Conservation (phyloP, 441 rosid genomes). For the Bruguiera hainesii region DNA sequence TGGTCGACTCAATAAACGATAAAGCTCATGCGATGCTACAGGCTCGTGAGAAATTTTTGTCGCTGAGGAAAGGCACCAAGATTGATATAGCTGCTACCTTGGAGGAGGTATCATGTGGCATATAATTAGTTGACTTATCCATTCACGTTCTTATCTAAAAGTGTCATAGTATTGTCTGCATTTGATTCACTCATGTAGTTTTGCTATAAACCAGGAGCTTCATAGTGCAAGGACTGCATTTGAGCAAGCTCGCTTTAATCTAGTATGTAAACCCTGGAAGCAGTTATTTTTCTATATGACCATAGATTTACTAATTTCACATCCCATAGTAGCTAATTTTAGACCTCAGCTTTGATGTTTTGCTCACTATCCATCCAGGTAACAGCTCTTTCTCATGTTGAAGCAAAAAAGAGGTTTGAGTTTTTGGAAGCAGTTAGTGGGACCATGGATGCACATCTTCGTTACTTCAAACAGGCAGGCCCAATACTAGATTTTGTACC, state of each 20-base stretch:
- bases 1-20: not conserved
- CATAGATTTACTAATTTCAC: not conserved
- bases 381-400: conserved; percentile 91
- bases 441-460: conserved; percentile 99
- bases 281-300: not conserved
- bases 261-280: conserved; percentile 45
- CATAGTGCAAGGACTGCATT: conserved; percentile 81
- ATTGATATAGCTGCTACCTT: conserved; percentile 65
- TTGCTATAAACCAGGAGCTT: conserved; percentile 69
- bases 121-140: conserved; percentile 4
- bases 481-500: conserved; percentile 10
- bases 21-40: conserved; percentile 20
- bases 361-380: conserved; percentile 43
- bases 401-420: conserved; percentile 97
- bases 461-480: conserved; percentile 90
- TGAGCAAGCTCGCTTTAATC: conserved; percentile 95
- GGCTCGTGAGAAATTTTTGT: conserved; percentile 98
- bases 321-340: not conserved
- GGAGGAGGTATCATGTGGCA: conserved; percentile 67
- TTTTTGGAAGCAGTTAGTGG: conserved; percentile 98
- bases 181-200: conserved; percentile 12
- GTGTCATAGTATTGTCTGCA: conserved; percentile 11
- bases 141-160: conserved; percentile 7
- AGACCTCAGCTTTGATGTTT: conserved; percentile 11
- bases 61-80: conserved; percentile 94